These are phyloP conservation scores for Boletus sp. DNA, from an alignment of 768 basidiomycete genomes.

Conservation along the genomic window DNA sequence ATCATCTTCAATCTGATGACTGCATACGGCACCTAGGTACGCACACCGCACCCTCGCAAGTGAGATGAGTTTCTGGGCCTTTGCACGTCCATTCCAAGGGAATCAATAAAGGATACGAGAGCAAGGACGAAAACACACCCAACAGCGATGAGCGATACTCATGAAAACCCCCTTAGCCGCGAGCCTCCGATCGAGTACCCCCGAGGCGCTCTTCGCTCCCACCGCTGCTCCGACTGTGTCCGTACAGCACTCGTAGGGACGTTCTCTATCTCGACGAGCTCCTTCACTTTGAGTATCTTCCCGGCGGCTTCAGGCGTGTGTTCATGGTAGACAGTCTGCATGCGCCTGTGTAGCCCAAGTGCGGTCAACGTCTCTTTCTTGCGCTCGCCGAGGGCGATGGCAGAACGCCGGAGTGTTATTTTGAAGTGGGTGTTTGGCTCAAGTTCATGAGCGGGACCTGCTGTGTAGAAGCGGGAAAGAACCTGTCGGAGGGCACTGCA, in stretches of 20 bases:
- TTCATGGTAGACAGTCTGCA: slow-evolving; percentile 81
- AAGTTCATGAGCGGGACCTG: background rate
- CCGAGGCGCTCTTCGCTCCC: slow-evolving; percentile 60
- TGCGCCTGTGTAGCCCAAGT: slow-evolving; percentile 77
- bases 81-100: background rate
- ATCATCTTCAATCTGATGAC: background rate
- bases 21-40: background rate
- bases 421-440: slow-evolving; percentile 70
- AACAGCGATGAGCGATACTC: background rate
- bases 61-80: background rate
- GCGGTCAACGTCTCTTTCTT: slow-evolving; percentile 74
- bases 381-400: slow-evolving; percentile 73
- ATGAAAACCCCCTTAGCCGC: slow-evolving; percentile 23
- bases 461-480: slow-evolving; percentile 11
- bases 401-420: slow-evolving; percentile 85
- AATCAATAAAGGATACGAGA: background rate
- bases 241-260: slow-evolving; percentile 65
- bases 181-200: slow-evolving; percentile 60
- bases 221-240: slow-evolving; percentile 66
- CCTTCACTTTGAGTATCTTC: slow-evolving; percentile 84
- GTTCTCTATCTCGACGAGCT: slow-evolving; percentile 85
- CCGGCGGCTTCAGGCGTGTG: slow-evolving; percentile 76
- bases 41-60: background rate
- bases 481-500: background rate
- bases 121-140: slow-evolving; percentile 4